These are phyloP conservation scores for Rhizoctonia solani DNA, from an alignment of 1,284 basidiomycete species.

Conservation along the genomic window DNA sequence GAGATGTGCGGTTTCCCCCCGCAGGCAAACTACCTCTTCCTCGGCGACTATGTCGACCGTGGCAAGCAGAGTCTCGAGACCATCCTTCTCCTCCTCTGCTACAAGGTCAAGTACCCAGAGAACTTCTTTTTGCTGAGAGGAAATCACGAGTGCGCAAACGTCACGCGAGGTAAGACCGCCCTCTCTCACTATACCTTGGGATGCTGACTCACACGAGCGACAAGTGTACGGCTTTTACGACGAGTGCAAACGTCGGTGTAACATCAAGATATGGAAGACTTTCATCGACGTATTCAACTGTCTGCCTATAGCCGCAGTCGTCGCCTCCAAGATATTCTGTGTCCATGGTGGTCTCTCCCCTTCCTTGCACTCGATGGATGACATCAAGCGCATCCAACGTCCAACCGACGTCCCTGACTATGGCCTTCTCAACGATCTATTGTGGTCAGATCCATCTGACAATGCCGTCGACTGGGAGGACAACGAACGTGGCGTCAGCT, in stretches of 20 bases:
- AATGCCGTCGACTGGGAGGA: conserved; percentile 99
- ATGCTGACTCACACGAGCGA: conserved; percentile 25
- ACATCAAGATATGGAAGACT: conserved; percentile 99
- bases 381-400: conserved; percentile 96
- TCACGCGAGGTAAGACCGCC: conserved; percentile 80
- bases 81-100: conserved; percentile 93
- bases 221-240: conserved; percentile 99
- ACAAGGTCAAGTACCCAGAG: conserved; percentile 99
- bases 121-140: conserved; percentile 98
- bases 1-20: conserved; percentile 99
- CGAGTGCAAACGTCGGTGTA: conserved; percentile 99
- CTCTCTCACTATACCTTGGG: conserved; percentile 26
- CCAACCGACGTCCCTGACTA: conserved; percentile 99
- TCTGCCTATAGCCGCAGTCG: conserved; percentile 96
- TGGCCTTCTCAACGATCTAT: conserved; percentile 93
- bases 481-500: conserved; percentile 99
- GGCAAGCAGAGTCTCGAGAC: conserved; percentile 99
- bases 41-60: conserved; percentile 98
- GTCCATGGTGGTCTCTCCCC: conserved; percentile 98
- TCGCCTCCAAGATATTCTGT: conserved; percentile 99
- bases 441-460: conserved; percentile 99
- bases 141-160: conserved; percentile 99
- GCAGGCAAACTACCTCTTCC: conserved; percentile 95
- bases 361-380: conserved; percentile 97
- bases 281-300: conserved; percentile 99